Percentiles rank a stretch among this genome's conserved stretches.
Conservation (phyloP, 768 basidiomycete genomes). For the Termitomyces bulborhizus region DNA sequence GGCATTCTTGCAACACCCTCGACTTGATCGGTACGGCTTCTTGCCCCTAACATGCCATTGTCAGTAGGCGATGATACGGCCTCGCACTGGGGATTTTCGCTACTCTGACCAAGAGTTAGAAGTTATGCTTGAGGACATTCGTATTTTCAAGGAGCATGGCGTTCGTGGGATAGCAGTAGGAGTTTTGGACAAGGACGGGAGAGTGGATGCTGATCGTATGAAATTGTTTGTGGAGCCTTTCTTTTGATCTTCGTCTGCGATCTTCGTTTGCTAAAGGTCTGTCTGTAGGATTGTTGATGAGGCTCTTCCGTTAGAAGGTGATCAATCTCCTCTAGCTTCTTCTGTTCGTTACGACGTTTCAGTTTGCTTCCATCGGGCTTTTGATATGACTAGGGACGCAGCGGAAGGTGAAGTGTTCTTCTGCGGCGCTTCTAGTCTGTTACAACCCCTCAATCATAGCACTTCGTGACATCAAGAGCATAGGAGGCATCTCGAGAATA, state of each 20-base stretch:
- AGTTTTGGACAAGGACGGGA: constrained; percentile 48
- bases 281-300: constrained; percentile 41
- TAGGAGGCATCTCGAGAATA: constrained; percentile 67
- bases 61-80: constrained; percentile 70
- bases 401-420: constrained; percentile 36
- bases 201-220: constrained; percentile 53
- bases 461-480: constrained; percentile 40
- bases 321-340: neutral
- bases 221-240: constrained; percentile 36
- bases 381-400: constrained; percentile 62
- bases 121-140: constrained; percentile 74
- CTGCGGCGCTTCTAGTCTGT: neutral
- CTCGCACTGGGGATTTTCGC: constrained; percentile 72
- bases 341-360: neutral
- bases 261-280: neutral
- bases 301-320: constrained; percentile 60
- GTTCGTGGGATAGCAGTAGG: constrained; percentile 68
- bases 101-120: constrained; percentile 62
- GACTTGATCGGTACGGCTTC: constrained; percentile 1
- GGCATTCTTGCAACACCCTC: constrained; percentile 7
- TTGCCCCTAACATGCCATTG: constrained; percentile 3
- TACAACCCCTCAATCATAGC: constrained; percentile 23
- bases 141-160: constrained; percentile 46
- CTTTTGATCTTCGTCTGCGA: neutral
- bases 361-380: constrained; percentile 80